Percentiles rank a stretch among this genome's conserved stretches.
These are phyloP conservation scores for Mrakiaceae sp. DNA, from an alignment of 1,284 basidiomycete genomes.

Conservation along the genomic window DNA sequence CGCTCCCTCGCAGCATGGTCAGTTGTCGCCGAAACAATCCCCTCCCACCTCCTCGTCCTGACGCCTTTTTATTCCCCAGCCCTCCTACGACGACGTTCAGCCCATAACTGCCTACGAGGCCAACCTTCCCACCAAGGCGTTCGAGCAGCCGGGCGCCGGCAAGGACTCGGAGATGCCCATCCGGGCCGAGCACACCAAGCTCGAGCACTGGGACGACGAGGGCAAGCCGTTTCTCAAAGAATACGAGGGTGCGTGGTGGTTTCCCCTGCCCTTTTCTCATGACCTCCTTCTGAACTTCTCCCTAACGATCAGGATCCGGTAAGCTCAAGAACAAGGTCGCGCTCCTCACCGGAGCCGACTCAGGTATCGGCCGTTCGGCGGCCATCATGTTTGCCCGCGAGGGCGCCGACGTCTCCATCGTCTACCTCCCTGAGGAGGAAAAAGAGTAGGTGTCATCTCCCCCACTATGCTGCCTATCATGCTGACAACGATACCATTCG, in stretches of 20 bases:
- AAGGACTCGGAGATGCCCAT: constrained; percentile 34
- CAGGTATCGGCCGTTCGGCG: constrained; percentile 49
- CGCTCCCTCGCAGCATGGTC: too few species aligned
- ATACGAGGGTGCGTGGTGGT: constrained; percentile 30
- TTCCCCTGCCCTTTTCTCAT: not conserved
- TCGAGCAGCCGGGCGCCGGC: constrained; percentile 17
- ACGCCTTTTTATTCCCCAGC: too few species aligned
- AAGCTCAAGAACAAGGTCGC: constrained; percentile 49
- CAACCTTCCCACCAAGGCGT: constrained; percentile 9
- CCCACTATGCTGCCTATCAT: not conserved
- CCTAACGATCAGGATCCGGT: constrained; percentile 40
- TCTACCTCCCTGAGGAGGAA: constrained; percentile 51
- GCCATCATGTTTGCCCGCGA: constrained; percentile 53
- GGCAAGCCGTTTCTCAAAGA: constrained; percentile 48
- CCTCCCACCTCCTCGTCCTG: too few species aligned
- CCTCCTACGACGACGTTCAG: not conserved
- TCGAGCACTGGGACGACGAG: constrained; percentile 47
- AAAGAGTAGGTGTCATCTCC: constrained; percentile 38
- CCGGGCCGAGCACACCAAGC: constrained; percentile 43
- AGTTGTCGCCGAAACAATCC: too few species aligned
- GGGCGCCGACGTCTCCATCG: constrained; percentile 53
- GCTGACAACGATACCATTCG: too few species aligned
- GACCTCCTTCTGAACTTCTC: not conserved
- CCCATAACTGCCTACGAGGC: constrained; percentile 29
- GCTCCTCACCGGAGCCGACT: constrained; percentile 41